A percentile compares a stretch with the other conserved stretches of the same genome.
These are phyloP conservation scores for Pichia membranifaciens DNA, from an alignment of 805 yeast species.

Conservation along the genomic window DNA sequence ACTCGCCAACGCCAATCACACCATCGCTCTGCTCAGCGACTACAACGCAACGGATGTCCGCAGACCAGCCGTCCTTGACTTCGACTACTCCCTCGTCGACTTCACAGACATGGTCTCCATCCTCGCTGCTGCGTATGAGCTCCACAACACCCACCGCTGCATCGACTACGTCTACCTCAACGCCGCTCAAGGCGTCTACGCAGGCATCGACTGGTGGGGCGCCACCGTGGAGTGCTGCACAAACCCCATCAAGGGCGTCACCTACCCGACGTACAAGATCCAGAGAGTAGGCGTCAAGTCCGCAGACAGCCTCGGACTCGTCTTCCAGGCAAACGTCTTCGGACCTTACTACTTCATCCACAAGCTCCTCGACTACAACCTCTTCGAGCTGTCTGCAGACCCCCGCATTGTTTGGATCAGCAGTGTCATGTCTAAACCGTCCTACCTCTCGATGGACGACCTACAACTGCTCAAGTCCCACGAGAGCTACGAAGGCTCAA, in stretches of 20 bases:
- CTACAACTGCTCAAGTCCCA: conserved; percentile 58
- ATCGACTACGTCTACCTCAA: conserved; percentile 79
- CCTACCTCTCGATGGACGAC: conserved; percentile 67
- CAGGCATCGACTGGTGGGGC: conserved; percentile 79
- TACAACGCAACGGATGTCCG: conserved; percentile 32
- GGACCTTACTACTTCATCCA: conserved; percentile 87
- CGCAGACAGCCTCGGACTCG: conserved; percentile 73
- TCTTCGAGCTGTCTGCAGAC: conserved; percentile 36
- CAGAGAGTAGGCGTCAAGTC: conserved; percentile 77
- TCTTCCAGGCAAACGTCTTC: conserved; percentile 94
- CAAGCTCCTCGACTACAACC: conserved; percentile 44
- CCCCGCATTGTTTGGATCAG: conserved; percentile 82
- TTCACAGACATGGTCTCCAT: conserved; percentile 86
- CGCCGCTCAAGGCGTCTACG: conserved; percentile 85
- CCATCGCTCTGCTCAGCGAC: conserved; percentile 51
- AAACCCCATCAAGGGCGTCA: conserved; percentile 76
- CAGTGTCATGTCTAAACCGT: conserved; percentile 73
- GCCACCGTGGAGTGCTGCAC: conserved; percentile 63
- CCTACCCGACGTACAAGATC: conserved; percentile 78
- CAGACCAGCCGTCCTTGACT: conserved; percentile 60
- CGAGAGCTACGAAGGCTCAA: conserved; percentile 87
- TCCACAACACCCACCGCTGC: conserved; percentile 54
- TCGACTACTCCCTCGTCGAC: conserved; percentile 86
- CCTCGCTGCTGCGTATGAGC: conserved; percentile 64
- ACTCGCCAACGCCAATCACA: conserved; percentile 74